These are phyloP conservation scores for Serpula lacrymans DNA, from an alignment of 768 basidiomycete species.

Conservation along the genomic window DNA sequence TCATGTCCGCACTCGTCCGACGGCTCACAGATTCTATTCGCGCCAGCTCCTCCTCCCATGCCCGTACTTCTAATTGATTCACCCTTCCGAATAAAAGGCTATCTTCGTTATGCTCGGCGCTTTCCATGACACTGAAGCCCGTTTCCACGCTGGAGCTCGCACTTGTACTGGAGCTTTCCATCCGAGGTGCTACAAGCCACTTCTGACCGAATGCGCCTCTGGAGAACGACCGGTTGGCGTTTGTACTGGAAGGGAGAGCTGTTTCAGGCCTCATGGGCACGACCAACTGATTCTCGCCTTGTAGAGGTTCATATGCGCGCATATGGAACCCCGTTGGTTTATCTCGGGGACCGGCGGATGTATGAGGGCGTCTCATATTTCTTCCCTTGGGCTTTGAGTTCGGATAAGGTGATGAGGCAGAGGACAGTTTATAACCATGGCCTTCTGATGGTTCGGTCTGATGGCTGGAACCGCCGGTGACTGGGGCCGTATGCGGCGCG, in stretches of 20 bases:
- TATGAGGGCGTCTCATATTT: slow-evolving; percentile 58
- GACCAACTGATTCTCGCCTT: slow-evolving; percentile 13
- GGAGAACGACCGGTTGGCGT: slow-evolving; percentile 11
- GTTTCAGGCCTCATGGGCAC: slow-evolving; percentile 25
- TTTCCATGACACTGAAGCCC: slow-evolving; percentile 26
- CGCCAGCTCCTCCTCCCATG: slow-evolving; percentile 78
- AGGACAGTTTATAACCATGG: slow-evolving; percentile 26
- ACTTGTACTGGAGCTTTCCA: slow-evolving; percentile 27
- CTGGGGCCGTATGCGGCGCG: slow-evolving; percentile 6
- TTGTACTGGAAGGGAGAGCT: slow-evolving; percentile 13
- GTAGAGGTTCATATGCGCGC: slow-evolving; percentile 9
- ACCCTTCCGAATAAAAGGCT: slow-evolving; percentile 23
- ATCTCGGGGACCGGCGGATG: slow-evolving; percentile 70
- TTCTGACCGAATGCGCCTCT: slow-evolving; percentile 18
- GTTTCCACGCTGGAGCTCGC: slow-evolving; percentile 60
- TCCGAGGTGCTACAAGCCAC: slow-evolving; percentile 23
- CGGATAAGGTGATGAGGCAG: slow-evolving; percentile 27
- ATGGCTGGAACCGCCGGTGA: slow-evolving; percentile 3
- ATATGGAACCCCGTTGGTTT: slow-evolving; percentile 32
- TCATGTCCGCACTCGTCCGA: slow-evolving; percentile 36
- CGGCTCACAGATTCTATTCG: slow-evolving; percentile 65
- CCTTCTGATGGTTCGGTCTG: slow-evolving; percentile 8
- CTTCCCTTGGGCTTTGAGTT: slow-evolving; percentile 25
- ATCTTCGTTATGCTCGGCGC: slow-evolving; percentile 12
- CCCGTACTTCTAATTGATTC: slow-evolving; percentile 42